phyloP scores from a whole-genome alignment of 805 yeast species.

The Wickerhamiella domercqiae region DNA sequence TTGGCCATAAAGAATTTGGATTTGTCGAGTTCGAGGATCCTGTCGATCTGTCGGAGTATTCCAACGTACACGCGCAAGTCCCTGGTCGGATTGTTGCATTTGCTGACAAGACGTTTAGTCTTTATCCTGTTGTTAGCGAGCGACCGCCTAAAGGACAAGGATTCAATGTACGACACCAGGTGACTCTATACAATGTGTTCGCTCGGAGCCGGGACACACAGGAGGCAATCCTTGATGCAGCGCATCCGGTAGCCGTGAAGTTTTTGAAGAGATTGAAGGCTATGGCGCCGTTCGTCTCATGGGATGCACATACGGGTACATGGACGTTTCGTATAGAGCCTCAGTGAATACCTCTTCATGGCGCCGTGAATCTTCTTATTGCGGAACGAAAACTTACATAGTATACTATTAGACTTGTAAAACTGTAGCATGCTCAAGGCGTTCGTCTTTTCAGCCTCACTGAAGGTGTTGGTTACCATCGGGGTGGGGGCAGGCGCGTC shows the following conservation, averaged over 20 bases:
- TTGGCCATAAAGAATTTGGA: constrained; percentile 74
- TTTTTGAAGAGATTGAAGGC: constrained; percentile 55
- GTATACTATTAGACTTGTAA: too few relatives aligned
- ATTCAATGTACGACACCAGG: constrained; percentile 56
- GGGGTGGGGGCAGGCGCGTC: too few relatives aligned
- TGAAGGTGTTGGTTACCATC: too few relatives aligned
- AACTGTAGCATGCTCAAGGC: too few relatives aligned
- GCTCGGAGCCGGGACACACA: constrained; percentile 62
- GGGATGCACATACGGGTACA: constrained; percentile 49
- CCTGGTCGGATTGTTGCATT: constrained; percentile 54
- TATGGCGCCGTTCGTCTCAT: constrained; percentile 49
- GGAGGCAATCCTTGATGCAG: constrained; percentile 60
- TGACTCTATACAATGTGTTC: constrained; percentile 65
- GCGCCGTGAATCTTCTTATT: too few relatives aligned
- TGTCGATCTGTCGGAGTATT: constrained; percentile 62
- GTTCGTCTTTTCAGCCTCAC: too few relatives aligned
- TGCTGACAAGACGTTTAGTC: constrained; percentile 40
- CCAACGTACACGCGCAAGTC: constrained; percentile 40
- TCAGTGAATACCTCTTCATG: too few relatives aligned
- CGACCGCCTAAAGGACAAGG: constrained; percentile 70
- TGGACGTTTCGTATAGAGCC: constrained; percentile 26
- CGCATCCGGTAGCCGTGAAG: constrained; percentile 50
- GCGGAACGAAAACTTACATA: too few relatives aligned
- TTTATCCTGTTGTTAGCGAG: constrained; percentile 53
- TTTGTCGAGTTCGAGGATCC: constrained; percentile 61